Evolutionary conservation across 345 rosid genomes (phyloP).

Genomic region (Ailanthus altissimus): DNA sequence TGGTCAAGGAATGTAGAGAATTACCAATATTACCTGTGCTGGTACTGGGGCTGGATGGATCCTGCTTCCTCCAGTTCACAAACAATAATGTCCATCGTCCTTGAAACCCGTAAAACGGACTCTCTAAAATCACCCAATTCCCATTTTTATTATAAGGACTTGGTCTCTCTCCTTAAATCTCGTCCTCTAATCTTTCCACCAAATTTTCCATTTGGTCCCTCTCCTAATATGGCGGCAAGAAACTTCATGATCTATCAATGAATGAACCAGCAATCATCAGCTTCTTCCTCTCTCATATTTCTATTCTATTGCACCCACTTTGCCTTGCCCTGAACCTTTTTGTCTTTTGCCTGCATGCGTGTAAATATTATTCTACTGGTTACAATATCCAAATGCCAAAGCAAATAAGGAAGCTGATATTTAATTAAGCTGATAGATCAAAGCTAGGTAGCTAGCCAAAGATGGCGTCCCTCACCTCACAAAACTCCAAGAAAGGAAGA

Average conservation of each 20-base stretch:
- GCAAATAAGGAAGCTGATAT: not conserved
- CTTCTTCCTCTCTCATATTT: no score
- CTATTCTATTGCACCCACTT: no score
- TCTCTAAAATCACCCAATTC: conserved; percentile 8
- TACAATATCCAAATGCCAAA: no score
- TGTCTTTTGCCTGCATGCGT: no score
- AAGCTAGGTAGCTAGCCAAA: not conserved
- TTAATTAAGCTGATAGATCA: not conserved
- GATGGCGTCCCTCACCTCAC: conserved; percentile 58
- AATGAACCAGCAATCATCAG: no score
- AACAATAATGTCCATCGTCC: not conserved
- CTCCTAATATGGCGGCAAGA: not conserved
- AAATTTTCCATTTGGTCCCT: not conserved
- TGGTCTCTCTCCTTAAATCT: conserved; percentile 30
- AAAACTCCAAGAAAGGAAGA: conserved; percentile 62
- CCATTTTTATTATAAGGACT: conserved; percentile 6
- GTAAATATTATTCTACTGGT: no score
- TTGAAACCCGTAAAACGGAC: conserved; percentile 12
- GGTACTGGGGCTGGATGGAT: no score
- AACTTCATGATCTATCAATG: no score
- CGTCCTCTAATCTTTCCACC: not conserved
- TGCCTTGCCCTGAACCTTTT: no score
- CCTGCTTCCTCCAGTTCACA: no score
- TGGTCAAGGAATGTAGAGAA: no score
- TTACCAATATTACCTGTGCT: no score